phyloP scores from a whole-genome alignment of 179 eudicot genomes.

The Silene vulgaris region DNA sequence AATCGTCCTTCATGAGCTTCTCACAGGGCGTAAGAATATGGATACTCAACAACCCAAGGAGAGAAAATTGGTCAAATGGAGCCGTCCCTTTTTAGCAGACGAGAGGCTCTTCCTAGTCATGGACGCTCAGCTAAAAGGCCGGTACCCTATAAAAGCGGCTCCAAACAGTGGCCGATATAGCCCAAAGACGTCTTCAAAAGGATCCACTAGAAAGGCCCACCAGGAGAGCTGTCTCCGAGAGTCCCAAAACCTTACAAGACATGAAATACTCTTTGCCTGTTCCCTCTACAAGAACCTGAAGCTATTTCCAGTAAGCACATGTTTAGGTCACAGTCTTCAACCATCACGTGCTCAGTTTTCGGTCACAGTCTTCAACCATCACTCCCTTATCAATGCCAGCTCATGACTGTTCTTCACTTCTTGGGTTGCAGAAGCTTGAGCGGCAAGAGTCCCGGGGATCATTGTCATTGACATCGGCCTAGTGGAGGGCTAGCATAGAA shows the following conservation, averaged over 20 bases:
- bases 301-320: slow-evolving; percentile 51
- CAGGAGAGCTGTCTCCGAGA: slow-evolving; percentile 67
- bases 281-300: slow-evolving; percentile 84
- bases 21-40: slow-evolving; percentile 76
- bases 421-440: slow-evolving; percentile 46
- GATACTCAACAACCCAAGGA: slow-evolving; percentile 66
- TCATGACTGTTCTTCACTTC: slow-evolving; percentile 47
- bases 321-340: slow-evolving; percentile 67
- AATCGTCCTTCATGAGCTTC: slow-evolving; percentile 77
- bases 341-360: slow-evolving; percentile 24
- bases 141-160: slow-evolving; percentile 83
- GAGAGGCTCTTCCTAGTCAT: slow-evolving; percentile 77
- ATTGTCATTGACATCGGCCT: slow-evolving; percentile 36
- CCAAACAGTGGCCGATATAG: slow-evolving; percentile 67
- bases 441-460: slow-evolving; percentile 45
- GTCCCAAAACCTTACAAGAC: slow-evolving; percentile 65
- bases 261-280: slow-evolving; percentile 61
- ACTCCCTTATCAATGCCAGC: slow-evolving; percentile 37
- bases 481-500: slow-evolving; percentile 65
- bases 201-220: slow-evolving; percentile 94
- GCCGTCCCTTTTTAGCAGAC: slow-evolving; percentile 73
- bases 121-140: slow-evolving; percentile 84
- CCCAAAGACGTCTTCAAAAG: slow-evolving; percentile 75
- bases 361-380: too few species aligned
- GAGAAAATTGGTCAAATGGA: slow-evolving; percentile 83